Base-by-base conservation (phyloP, 1,139 yeast species). In the Suhomyces guaymorum region DNA sequence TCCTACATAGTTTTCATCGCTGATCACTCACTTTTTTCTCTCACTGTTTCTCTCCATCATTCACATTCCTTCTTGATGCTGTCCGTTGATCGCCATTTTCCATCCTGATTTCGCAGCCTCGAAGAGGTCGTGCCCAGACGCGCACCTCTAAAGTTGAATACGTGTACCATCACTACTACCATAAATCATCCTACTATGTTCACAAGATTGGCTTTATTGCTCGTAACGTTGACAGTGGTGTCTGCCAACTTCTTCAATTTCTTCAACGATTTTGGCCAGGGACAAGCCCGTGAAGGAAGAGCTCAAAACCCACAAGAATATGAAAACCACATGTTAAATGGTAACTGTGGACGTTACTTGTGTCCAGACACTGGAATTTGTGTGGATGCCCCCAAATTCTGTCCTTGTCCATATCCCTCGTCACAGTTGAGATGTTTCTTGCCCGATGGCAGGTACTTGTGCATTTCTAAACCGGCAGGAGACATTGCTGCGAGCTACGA, bases 341-440 rank as follows among this genome's bases (percentile, higher is more conserved):
- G 69, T 6, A 59, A 65, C n/a, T 89, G 97, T 54, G 60, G 63
- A n/a, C 67, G 68, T 10, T 92, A 82, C 55, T 60, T 90, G 28
- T 92, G 98, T 55, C 84, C 86, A 2, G 95, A 82, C 48, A 88
- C 97, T 0, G 68, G 80, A 30, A 67, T 72, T 7, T 92, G 98
- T 62, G 98, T 86, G 0, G 70, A 73, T 6, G 55, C 61, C 2
- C 79, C 89, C 1, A 54, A 71, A 15, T 82, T 82, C 37, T 92
- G 98, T 57, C 96, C 97, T 1, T 92, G 98, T 57, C 89, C 88
- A 7, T 90, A 77, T 54, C 92, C 96, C 1, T 78, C 80, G 35
- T 82, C 95, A 2, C 96, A 92, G 56, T 55, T 85, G 43, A 82
- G 88, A 51, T 92, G 98, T 57, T 58, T 73, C 5, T 65, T 87